Evolutionary conservation across 2,329 filamentous ascomycete genomes (phyloP), one percentile per base, ranked within the genome.

Genomic region (Drechslerella dactyloides): DNA sequence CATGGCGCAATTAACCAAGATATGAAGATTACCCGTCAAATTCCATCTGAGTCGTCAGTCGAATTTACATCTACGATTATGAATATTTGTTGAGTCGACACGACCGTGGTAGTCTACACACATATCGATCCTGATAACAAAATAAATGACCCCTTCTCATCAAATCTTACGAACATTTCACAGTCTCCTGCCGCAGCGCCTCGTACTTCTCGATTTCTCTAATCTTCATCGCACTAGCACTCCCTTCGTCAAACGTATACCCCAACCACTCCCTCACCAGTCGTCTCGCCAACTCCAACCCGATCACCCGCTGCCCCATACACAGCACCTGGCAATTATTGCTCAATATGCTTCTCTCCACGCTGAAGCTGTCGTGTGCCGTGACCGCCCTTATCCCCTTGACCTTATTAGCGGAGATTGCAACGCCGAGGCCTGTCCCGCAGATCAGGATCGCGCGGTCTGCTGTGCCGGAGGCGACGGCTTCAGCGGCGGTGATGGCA

Each of bases 241-340:
- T 65, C 55, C 46, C 60, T 2, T 19, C 19, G 27, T 73, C 69
- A 40, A 73, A 73, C 5, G 55, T 73, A 52, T 94, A 93, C n/a
- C 86, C 89, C 35, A 96, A 79, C 90, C 90, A 96, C 82, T 96
- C 91, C 78, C 84, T 87, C 0, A 87, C 90, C 76, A 96, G 79
- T 77, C 90, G 83, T 76, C 90, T 85, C 48, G 91, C 91, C 46
- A 96, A 80, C 81, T 96, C 91, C 53, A 94, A 79, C 0, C 91
- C 91, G 50, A 96, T 85, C 0, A 96, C 91, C 21, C 91, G 82
- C 84, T 96, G 89, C 0, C 91, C 91, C 83, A 96, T 88, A 79
- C 91, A 96, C 73, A 96, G 81, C 33, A 96, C 90, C 81, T 96
- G 91, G 1, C 90, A 90, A 78, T 96, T 88, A 79, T 96, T 96